Base-by-base conservation (phyloP, 345 rosid species). In the Limnanthes douglasii region DNA sequence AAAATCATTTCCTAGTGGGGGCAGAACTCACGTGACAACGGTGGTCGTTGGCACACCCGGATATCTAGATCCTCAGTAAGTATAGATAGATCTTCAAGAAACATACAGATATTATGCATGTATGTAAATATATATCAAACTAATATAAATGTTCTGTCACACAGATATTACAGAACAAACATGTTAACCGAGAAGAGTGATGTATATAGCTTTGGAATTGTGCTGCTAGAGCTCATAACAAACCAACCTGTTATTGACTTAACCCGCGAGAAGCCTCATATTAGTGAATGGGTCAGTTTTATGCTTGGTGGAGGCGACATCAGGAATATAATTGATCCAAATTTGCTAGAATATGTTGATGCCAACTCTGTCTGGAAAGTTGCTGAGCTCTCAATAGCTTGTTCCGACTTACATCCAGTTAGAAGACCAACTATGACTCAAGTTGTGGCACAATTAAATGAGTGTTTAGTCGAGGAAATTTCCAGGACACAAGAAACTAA, bases 221-320 rank as follows among this genome's bases (percentile, higher is more conserved):
- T 70, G 2, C 46, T 75, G 0, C 8, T 75, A 11, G 73, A 67
- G 61, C 40, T 70, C 4, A 45, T 70, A 11, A 75, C 73, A 6
- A 63, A 72, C 7, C 34, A 13, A 8, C 53, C 58, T 1, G 68
- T 61, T 15, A 33, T 63, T 13, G 48, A 41, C 7, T 43, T 31
- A 11, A 39, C 11, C 15, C 50, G 34, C 8, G 51, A 45, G 5
- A 53, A 3, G 10, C 26, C 34, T 7, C 46, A 54, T 34, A 51
- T 75, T 22, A 33, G 37, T 6, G 26, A 49, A 8, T 65, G 85
- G 72, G 48, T 56, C 1, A 31, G 18, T 9, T 40, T 50, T 7
- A 50, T 59, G 36, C 15, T 68, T 1, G 50, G 48, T 1, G 43
- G 20, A 12, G 75, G 79, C 3, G 73, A 68, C 31, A 43, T 75